A percentile compares a stretch with the other conserved stretches of the same genome.
Evolutionary conservation across 1,139 yeast genomes (phyloP).

Genomic region (Magnusiomyces starmeri): DNA sequence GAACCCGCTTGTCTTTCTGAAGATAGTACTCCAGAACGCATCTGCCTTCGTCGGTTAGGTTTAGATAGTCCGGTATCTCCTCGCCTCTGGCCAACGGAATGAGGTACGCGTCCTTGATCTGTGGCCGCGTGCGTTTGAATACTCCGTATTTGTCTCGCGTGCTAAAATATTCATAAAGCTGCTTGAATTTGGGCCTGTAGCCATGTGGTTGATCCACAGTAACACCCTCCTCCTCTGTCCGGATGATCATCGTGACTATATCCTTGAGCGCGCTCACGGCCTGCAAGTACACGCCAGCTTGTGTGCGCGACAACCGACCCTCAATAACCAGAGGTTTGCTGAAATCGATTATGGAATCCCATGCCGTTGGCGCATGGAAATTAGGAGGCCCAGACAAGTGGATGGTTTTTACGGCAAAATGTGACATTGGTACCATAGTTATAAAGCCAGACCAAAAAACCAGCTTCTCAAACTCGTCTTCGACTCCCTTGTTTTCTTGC

Average conservation of each 20-base stretch:
- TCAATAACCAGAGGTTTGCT: constrained; percentile 43
- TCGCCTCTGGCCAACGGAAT: constrained; percentile 38
- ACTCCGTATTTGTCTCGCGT: constrained; percentile 55
- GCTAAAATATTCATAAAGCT: constrained; percentile 48
- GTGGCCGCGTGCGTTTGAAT: constrained; percentile 41
- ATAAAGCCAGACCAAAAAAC: constrained; percentile 51
- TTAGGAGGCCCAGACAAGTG: constrained; percentile 39
- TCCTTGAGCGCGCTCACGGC: constrained; percentile 45
- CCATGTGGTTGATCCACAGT: neutral
- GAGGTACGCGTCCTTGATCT: constrained; percentile 62
- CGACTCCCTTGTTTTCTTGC: too few species aligned
- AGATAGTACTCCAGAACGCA: constrained; percentile 3
- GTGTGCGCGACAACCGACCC: constrained; percentile 51
- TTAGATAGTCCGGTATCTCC: constrained; percentile 24
- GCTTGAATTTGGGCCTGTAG: constrained; percentile 32
- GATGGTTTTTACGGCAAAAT: constrained; percentile 41
- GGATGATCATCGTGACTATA: constrained; percentile 40
- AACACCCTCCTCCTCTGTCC: constrained; percentile 19
- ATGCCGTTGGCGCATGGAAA: constrained; percentile 21
- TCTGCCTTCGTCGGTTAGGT: constrained; percentile 7
- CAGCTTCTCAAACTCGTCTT: neutral
- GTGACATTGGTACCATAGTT: constrained; percentile 48
- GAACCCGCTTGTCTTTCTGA: constrained; percentile 2
- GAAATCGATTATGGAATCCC: constrained; percentile 32
- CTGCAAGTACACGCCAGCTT: constrained; percentile 52